phyloP scores from a whole-genome alignment of 2,329 filamentous ascomycete species.

The Aspergillus sojae region DNA sequence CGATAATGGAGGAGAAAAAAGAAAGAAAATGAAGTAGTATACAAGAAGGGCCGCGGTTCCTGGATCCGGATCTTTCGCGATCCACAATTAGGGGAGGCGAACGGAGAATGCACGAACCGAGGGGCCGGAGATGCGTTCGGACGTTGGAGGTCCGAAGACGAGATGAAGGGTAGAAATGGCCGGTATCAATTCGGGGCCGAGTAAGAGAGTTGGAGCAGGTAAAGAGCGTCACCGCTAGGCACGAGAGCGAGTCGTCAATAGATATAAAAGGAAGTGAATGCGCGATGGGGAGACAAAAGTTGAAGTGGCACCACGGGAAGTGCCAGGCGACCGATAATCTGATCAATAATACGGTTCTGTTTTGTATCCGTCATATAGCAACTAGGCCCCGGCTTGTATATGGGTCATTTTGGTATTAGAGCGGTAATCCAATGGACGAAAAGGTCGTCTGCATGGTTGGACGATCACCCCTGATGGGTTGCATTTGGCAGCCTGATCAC shows the following conservation, averaged over 20 bases:
- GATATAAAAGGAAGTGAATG: background rate
- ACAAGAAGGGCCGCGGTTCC: background rate
- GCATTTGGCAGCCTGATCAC: background rate
- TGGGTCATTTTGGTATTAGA: background rate
- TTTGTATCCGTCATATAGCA: background rate
- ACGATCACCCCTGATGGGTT: background rate
- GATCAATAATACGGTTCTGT: constrained; percentile 1
- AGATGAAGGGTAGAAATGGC: background rate
- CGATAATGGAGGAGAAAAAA: background rate
- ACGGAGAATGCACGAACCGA: background rate
- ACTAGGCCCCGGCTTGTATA: background rate
- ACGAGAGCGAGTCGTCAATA: background rate
- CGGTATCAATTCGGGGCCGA: background rate
- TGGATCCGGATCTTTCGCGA: constrained; percentile 8
- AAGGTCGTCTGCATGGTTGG: background rate
- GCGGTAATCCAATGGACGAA: background rate
- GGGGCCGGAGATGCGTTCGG: background rate
- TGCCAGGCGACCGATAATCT: constrained; percentile 7
- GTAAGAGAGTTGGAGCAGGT: background rate
- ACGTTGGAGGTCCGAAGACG: background rate
- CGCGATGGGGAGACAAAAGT: constrained; percentile 1
- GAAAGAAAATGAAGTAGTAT: background rate
- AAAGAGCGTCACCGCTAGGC: background rate
- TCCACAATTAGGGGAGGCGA: constrained; percentile 12
- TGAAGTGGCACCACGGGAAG: constrained; percentile 15